phyloP scores from a whole-genome alignment of 441 rosid genomes.

The Mallotus repandus region DNA sequence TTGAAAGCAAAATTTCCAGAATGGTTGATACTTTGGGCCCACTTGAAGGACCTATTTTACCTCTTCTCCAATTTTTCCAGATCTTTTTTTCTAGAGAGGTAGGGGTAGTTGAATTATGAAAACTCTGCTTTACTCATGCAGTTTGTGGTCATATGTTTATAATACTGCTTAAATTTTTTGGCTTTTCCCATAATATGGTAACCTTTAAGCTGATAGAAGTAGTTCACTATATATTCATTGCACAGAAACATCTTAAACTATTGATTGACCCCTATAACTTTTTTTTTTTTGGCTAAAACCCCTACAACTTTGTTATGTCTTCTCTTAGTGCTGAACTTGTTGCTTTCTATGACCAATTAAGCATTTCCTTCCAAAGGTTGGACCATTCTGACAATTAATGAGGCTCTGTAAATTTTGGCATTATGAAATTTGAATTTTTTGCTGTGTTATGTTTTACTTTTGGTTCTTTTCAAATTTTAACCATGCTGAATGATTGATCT shows the following conservation, averaged over 20 bases:
- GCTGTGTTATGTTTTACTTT: background rate
- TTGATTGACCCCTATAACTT: background rate
- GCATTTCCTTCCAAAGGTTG: background rate
- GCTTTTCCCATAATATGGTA: slow-evolving; percentile 6
- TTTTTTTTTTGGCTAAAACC: too few species aligned
- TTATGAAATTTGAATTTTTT: background rate
- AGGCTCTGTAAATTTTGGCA: background rate
- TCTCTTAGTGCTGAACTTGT: background rate
- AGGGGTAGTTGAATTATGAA: background rate
- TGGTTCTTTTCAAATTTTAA: background rate
- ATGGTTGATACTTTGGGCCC: background rate
- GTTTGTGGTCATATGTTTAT: too few species aligned
- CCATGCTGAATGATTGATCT: background rate
- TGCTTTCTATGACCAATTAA: background rate
- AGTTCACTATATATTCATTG: background rate
- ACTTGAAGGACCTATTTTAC: background rate
- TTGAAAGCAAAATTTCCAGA: background rate
- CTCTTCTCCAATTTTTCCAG: background rate
- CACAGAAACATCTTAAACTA: background rate
- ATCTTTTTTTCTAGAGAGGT: background rate
- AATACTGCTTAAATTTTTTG: background rate
- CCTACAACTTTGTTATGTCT: background rate
- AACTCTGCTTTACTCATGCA: background rate
- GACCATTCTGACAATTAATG: background rate
- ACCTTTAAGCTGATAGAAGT: background rate